Conservation (phyloP, 1,284 basidiomycete species). For the Apiotrichum montevideense region DNA sequence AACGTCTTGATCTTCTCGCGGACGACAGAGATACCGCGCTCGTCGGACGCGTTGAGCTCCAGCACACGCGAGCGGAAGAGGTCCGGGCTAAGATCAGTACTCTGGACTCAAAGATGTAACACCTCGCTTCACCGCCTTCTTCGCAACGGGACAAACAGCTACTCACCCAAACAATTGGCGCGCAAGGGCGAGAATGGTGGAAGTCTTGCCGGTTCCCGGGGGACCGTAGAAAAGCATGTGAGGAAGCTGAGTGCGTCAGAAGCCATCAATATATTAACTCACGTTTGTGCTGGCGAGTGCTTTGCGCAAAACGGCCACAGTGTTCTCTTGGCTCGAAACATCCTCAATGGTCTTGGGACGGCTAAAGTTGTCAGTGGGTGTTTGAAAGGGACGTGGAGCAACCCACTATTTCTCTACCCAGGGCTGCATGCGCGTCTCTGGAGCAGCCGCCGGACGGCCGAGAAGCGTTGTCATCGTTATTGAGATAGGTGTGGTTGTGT, state of each 20-base stretch:
- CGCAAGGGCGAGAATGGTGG: constrained; percentile 87
- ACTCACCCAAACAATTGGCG: constrained; percentile 88
- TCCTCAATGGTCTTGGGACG: constrained; percentile 98
- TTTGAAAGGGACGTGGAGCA: neutral
- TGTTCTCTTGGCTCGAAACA: constrained; percentile 94
- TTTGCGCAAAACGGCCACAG: constrained; percentile 84
- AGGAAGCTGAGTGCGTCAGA: constrained; percentile 61
- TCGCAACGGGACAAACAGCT: neutral
- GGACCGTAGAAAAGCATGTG: constrained; percentile 99
- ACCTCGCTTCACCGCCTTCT: too few relatives aligned
- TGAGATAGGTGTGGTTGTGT: neutral
- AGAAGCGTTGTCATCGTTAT: constrained; percentile 6
- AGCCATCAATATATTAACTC: constrained; percentile 21
- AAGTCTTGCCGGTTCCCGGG: constrained; percentile 97
- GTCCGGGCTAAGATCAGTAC: constrained; percentile 64
- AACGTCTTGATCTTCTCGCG: constrained; percentile 99
- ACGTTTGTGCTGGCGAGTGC: constrained; percentile 90
- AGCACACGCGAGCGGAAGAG: constrained; percentile 89
- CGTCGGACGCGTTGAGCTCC: constrained; percentile 98
- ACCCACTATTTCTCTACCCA: constrained; percentile 97
- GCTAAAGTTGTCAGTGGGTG: constrained; percentile 48
- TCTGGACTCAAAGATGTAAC: neutral
- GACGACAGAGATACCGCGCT: constrained; percentile 93
- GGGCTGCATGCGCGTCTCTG: constrained; percentile 63
- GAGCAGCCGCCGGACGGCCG: neutral